Base-by-base conservation (phyloP, 2,329 filamentous ascomycete species). In the Colletotrichum theobromicola region DNA sequence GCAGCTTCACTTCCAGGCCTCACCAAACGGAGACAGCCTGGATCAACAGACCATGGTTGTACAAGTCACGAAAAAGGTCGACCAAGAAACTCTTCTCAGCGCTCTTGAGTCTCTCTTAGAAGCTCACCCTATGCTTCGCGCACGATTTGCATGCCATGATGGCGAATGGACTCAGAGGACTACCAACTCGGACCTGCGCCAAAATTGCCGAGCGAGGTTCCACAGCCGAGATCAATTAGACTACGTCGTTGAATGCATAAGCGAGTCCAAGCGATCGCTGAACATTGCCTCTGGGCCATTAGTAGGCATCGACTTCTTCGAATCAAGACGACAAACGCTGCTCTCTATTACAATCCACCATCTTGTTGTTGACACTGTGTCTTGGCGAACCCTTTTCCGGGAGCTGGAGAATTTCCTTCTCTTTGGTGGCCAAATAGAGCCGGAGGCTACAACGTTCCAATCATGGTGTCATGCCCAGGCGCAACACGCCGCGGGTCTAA, bases 301-400 rank as follows among this genome's bases (percentile, higher is more conserved):
- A 0, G 13, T 61, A 3, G 72, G 60, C 2, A 10, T 71, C 1
- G 72, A 74, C 42, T 37, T 71, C 15, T 74, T 74, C 2, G 42
- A 66, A 21, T 42, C 67, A 3, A 8, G 15, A 4, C 30, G 35
- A 4, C 61, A 77, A 13, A 81, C 81, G 32, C 34, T 79, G 2
- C 58, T 84, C 0, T 82, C 81, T 4, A 64, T 86, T 7, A 77
- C 80, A 4, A 82, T 79, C 1, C 84, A 85, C 10, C 84, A 86
- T 66, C 77, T 85, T 0, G 80, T 84, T 1, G 81, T 88, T 13
- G 87, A 88, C 68, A 76, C 87, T 4, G 85, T 88, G 2, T 86
- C 86, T 0, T 88, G 87, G 87, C 79, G 85, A 6, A 81, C 85
- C 2, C 77, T 88, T 2, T 77, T 87, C 1, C 82, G 85, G 34